phyloP scores from a whole-genome alignment of 768 basidiomycete genomes.

The Amanita thiersii region DNA sequence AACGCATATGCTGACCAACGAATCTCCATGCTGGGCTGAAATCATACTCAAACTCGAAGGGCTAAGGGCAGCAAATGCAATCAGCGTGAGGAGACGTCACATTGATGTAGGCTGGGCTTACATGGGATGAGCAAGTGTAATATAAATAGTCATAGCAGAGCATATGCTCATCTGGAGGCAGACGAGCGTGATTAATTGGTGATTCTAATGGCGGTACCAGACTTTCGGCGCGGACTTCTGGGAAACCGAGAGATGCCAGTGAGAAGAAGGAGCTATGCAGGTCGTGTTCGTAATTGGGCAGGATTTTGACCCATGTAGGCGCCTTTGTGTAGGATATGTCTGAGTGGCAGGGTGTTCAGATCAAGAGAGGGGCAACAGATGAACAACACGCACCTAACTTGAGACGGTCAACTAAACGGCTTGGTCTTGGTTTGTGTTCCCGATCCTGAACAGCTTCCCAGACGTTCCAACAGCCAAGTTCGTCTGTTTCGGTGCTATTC shows the following conservation, averaged over 20 bases:
- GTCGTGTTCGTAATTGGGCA: conserved; percentile 37
- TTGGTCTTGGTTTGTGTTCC: conserved; percentile 30
- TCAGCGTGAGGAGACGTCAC: conserved; percentile 5
- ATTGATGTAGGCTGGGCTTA: conserved; percentile 16
- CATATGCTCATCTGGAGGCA: conserved; percentile 44
- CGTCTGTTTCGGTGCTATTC: conserved; percentile 29
- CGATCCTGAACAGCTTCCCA: conserved; percentile 39
- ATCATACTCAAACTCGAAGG: conserved; percentile 47
- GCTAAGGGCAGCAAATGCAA: conserved; percentile 22
- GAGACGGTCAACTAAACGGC: conserved; percentile 25
- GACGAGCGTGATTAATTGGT: conserved; percentile 26
- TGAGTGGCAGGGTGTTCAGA: conserved; percentile 13
- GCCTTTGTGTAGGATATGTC: conserved; percentile 47
- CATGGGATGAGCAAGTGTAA: conserved; percentile 39
- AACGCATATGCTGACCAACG: conserved; percentile 45
- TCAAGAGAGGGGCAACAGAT: conserved; percentile 6
- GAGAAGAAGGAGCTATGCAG: conserved; percentile 37
- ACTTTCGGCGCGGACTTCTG: conserved; percentile 30
- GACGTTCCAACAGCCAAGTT: conserved; percentile 49
- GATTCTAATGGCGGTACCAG: conserved; percentile 33
- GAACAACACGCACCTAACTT: conserved; percentile 34
- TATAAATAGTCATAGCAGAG: conserved; percentile 48
- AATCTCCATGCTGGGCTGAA: conserved; percentile 53
- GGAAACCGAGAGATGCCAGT: conserved; percentile 37
- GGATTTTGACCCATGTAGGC: conserved; percentile 39